Evolutionary conservation across 257 asterid genomes (phyloP).

Genomic region (Cruciata laevipes): DNA sequence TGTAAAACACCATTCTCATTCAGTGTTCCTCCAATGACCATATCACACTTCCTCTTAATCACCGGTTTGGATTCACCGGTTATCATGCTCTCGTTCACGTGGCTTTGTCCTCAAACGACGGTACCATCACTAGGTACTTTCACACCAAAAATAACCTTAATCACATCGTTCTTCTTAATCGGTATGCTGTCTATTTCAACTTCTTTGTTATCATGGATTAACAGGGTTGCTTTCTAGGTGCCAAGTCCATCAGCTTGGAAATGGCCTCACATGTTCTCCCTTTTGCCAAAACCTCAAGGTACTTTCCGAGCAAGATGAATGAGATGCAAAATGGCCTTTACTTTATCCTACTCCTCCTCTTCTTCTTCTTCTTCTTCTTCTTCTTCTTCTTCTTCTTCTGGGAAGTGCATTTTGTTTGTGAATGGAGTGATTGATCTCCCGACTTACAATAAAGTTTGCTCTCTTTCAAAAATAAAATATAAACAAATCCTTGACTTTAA

Average conservation of each 20-base stretch:
- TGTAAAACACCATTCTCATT: conserved; percentile 59
- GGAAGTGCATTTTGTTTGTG: too few relatives aligned
- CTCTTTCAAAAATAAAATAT: too few relatives aligned
- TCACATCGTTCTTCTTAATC: conserved; percentile 52
- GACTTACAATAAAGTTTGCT: too few relatives aligned
- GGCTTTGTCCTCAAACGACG: conserved; percentile 49
- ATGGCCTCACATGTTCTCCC: conserved; percentile 39
- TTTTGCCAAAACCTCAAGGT: conserved; percentile 37
- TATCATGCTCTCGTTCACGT: conserved; percentile 42
- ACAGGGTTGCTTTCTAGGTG: conserved; percentile 35
- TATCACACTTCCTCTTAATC: conserved; percentile 47
- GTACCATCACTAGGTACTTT: conserved; percentile 71
- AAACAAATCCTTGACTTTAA: too few relatives aligned
- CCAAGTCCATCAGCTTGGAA: conserved; percentile 62
- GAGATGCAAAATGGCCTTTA: too few relatives aligned
- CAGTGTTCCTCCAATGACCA: conserved; percentile 69
- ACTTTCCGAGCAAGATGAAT: conserved; percentile 39
- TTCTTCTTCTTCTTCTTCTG: too few relatives aligned
- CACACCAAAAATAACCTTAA: conserved; percentile 61
- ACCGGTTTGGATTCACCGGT: conserved; percentile 64
- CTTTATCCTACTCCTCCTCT: too few relatives aligned
- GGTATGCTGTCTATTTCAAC: conserved; percentile 60
- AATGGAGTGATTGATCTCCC: too few relatives aligned
- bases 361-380: too few relatives aligned
- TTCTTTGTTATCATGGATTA: conserved; percentile 32